Conservation (phyloP, 2,329 filamentous ascomycete genomes). For the Samsoniella hepiali region DNA sequence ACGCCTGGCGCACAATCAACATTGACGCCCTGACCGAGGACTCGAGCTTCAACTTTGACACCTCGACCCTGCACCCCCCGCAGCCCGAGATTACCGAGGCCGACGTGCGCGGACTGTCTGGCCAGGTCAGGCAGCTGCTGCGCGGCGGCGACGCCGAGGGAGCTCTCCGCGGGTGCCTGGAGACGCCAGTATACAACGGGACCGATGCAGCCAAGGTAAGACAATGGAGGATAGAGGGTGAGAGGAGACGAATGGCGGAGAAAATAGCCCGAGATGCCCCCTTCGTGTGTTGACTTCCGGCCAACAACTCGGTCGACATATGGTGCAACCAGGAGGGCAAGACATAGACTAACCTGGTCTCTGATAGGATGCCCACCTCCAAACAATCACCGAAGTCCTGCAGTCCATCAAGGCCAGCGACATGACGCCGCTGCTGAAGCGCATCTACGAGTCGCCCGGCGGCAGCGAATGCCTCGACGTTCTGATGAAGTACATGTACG, state of each 20-base stretch:
- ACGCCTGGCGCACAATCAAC: conserved; percentile 85
- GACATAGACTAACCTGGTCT: neutral
- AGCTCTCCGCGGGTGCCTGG: conserved; percentile 77
- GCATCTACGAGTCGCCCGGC: conserved; percentile 73
- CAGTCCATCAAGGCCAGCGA: conserved; percentile 95
- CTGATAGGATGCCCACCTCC: conserved; percentile 74
- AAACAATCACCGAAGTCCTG: conserved; percentile 86
- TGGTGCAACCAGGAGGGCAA: neutral
- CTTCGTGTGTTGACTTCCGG: too few relatives aligned
- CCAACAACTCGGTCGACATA: too few relatives aligned
- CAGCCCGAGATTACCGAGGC: conserved; percentile 70
- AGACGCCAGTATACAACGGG: conserved; percentile 75
- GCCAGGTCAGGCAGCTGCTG: conserved; percentile 83
- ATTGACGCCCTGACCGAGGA: conserved; percentile 89
- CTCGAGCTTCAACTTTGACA: conserved; percentile 87
- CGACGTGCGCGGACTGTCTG: conserved; percentile 73
- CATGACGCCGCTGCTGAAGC: conserved; percentile 83
- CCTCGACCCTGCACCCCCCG: conserved; percentile 74
- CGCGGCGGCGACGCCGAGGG: conserved; percentile 84
- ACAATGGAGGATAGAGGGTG: neutral
- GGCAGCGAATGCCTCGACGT: conserved; percentile 86
- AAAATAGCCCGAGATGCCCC: neutral
- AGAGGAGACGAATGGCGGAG: neutral
- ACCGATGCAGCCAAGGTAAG: conserved; percentile 55
- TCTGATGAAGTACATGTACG: conserved; percentile 96